A percentile compares a stretch with the other conserved stretches of the same genome.
Conservation (phyloP, 768 basidiomycete genomes). For the Pleurotus tuber-regium region DNA sequence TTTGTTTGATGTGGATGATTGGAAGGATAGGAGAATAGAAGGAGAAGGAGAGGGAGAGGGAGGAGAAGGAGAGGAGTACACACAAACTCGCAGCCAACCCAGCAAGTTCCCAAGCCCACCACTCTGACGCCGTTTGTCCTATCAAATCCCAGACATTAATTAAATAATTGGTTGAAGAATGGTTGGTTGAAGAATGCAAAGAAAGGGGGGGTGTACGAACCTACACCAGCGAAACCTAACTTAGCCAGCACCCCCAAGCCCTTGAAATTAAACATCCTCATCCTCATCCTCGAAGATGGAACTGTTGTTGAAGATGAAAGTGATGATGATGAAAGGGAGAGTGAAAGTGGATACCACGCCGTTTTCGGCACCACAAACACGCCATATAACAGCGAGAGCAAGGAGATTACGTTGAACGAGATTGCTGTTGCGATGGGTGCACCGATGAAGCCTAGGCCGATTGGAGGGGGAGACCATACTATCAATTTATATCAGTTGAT, state of each 20-base stretch:
- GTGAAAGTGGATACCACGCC: neutral
- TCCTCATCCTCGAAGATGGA: too few relatives aligned
- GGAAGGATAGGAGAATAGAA: too few relatives aligned
- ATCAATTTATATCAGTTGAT: neutral
- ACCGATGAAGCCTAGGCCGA: conserved; percentile 69
- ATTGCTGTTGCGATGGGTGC: conserved; percentile 69
- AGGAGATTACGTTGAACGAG: conserved; percentile 43
- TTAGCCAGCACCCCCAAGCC: neutral
- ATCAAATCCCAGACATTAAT: too few relatives aligned
- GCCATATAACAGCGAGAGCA: neutral
- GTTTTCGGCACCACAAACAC: neutral
- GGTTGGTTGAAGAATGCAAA: neutral
- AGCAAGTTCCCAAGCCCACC: conserved; percentile 73
- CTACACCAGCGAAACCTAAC: neutral
- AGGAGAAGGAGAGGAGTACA: conserved; percentile 19
- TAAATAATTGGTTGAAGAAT: too few relatives aligned
- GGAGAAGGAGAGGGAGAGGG: too few relatives aligned
- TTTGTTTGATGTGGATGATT: too few relatives aligned
- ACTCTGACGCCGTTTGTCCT: conserved; percentile 85
- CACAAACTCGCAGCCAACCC: conserved; percentile 51
- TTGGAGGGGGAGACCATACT: conserved; percentile 59
- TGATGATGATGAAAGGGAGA: too few relatives aligned
- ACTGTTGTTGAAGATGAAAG: too few relatives aligned
- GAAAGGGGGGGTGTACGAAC: neutral
- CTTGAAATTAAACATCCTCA: conserved; percentile 51